A percentile compares a stretch with the other conserved stretches of the same genome.
Evolutionary conservation across 2,329 filamentous ascomycete species (phyloP).

Genomic region (Cladosporium sp.): DNA sequence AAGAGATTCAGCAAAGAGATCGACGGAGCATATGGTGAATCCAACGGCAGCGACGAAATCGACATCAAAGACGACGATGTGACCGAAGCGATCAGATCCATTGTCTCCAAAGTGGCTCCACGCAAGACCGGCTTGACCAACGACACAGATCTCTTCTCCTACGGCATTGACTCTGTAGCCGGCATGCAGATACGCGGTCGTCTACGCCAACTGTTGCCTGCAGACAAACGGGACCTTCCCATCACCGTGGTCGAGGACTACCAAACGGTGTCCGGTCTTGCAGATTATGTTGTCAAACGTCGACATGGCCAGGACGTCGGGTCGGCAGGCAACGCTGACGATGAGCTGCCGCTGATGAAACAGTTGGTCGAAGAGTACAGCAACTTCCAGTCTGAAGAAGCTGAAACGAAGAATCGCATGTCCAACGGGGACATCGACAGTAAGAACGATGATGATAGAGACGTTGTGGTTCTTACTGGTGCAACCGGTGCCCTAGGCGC

Average conservation of each 20-base stretch:
- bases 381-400: conserved; percentile 36
- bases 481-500: conserved; percentile 56
- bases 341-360: conserved; percentile 48
- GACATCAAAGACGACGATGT: conserved; percentile 40
- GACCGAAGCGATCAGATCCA: conserved; percentile 34
- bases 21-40: conserved; percentile 46
- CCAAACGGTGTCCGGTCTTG: conserved; percentile 52
- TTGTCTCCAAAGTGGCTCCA: conserved; percentile 27
- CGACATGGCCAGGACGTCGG: conserved; percentile 39
- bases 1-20: conserved; percentile 53
- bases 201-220: conserved; percentile 41
- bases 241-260: conserved; percentile 63
- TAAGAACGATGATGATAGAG: conserved; percentile 23
- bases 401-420: conserved; percentile 4
- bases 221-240: conserved; percentile 46
- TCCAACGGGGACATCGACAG: conserved; percentile 8
- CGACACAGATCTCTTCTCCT: conserved; percentile 57
- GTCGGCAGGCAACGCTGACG: conserved; percentile 26
- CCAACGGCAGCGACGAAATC: conserved; percentile 25
- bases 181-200: conserved; percentile 55
- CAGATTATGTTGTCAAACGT: conserved; percentile 42
- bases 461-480: conserved; percentile 49
- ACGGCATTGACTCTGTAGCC: conserved; percentile 63
- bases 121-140: conserved; percentile 30
- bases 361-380: conserved; percentile 53